phyloP scores from a whole-genome alignment of 192 early-diverging fungal species.

The Irineochytrium annulatum region DNA sequence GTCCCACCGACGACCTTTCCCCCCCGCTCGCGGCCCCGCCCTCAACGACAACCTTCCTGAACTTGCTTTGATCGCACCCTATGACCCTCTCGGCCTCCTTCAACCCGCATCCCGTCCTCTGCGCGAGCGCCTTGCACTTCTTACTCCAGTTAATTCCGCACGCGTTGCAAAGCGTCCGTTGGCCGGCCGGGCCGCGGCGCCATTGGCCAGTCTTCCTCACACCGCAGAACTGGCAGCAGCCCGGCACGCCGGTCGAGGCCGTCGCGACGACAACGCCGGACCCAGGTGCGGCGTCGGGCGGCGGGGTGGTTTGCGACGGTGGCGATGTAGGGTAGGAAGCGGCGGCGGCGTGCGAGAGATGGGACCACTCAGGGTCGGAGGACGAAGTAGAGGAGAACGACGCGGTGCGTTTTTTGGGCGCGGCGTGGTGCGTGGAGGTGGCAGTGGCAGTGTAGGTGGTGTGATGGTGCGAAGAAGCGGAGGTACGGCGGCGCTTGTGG shows the following conservation, averaged over 20 bases:
- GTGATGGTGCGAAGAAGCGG: no score
- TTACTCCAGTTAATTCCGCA: conserved; percentile 65
- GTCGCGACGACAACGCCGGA: neutral
- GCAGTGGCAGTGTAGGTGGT: no score
- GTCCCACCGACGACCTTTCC: neutral
- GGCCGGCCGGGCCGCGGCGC: conserved; percentile 87
- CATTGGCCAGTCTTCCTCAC: conserved; percentile 90
- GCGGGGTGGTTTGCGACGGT: neutral
- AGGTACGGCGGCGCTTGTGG: no score
- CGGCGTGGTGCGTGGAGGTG: neutral
- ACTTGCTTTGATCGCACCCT: conserved; percentile 14
- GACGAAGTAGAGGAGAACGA: neutral
- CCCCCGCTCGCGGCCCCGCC: neutral
- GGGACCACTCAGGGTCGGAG: neutral
- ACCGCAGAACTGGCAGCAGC: conserved; percentile 56
- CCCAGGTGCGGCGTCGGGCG: neutral
- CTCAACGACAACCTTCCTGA: conserved; percentile 8
- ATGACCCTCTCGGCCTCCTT: conserved; percentile 14
- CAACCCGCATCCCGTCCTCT: neutral
- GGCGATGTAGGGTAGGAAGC: neutral
- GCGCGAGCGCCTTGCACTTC: conserved; percentile 11
- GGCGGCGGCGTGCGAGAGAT: neutral
- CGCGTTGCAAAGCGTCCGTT: conserved; percentile 91
- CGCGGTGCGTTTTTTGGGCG: neutral
- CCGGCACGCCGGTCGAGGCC: neutral